Evolutionary conservation across 495 filamentous ascomycete genomes (phyloP).

Genomic region (Acidomyces sp.): DNA sequence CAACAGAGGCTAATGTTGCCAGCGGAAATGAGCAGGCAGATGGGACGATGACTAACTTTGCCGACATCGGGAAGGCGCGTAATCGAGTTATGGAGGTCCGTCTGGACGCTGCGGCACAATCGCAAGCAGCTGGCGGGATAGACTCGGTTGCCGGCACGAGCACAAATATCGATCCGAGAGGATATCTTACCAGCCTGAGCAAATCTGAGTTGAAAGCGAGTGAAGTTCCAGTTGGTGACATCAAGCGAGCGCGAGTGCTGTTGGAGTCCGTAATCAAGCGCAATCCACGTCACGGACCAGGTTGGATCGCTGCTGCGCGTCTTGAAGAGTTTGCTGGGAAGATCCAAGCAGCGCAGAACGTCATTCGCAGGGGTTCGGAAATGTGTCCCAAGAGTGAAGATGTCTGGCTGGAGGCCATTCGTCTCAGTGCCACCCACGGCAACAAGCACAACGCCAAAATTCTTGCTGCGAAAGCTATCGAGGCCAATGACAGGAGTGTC

Average conservation of each 20-base stretch:
- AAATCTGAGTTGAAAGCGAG: constrained; percentile 64
- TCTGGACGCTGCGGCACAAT: constrained; percentile 75
- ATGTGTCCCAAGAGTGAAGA: constrained; percentile 90
- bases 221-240: constrained; percentile 77
- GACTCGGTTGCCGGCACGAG: constrained; percentile 64
- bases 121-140: constrained; percentile 40
- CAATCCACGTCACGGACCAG: constrained; percentile 88
- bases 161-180: constrained; percentile 87
- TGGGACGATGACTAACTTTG: constrained; percentile 92
- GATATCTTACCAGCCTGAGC: constrained; percentile 82
- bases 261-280: constrained; percentile 91
- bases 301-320: constrained; percentile 89
- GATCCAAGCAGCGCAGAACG: constrained; percentile 67
- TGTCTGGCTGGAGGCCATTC: constrained; percentile 88
- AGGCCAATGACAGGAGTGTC: constrained; percentile 78
- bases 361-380: constrained; percentile 75
- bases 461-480: constrained; percentile 88
- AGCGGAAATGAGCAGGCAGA: constrained; percentile 42
- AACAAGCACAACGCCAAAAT: constrained; percentile 62
- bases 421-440: constrained; percentile 66
- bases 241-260: constrained; percentile 87
- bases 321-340: constrained; percentile 87
- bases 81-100: constrained; percentile 86
- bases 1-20: constrained; percentile 33
- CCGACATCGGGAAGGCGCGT: constrained; percentile 89